Base-by-base conservation (phyloP, 202 grass and related monocot species). In the Saccharum hybrid region DNA sequence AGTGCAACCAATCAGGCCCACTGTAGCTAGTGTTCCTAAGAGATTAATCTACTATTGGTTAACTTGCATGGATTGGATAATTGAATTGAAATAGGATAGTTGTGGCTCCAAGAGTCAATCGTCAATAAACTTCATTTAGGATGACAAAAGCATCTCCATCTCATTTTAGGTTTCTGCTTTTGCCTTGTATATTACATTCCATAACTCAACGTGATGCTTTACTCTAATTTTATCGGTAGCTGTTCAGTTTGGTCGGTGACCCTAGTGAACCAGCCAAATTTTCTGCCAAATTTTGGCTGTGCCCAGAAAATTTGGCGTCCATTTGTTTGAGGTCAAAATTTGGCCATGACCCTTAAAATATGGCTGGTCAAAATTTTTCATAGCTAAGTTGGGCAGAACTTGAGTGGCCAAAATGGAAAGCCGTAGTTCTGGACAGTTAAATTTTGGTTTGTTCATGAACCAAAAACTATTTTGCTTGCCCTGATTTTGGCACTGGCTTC, bases 141-240 rank as follows among this genome's bases (percentile, higher is more conserved):
- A 51, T 65, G 5, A 23, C 14, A 23, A 75, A 48, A 75, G 69
- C 11, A 48, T 72, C 52, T 46, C 23, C 16, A 23, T 19, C 54
- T 82, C 68, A 22, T 46, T 71, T 30, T 72, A 72, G 56, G 68
- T 63, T 37, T n/a, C 7, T 73, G 51, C 40, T 56, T 68, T 81
- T 22, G 13, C 56, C 10, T 48, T 42, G 22, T 57, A 49, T 42
- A 49, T 42, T 51, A 66, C 28, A 45, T 63, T 63, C 10, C n/a
- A 22, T 23, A 4, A 34, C 23, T 43, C 18, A 16, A 39, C 18
- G 6, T 72, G 67, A 63, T 36, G 39, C 34, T 28, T 80, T 19
- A 71, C 21, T 13, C 36, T 3, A 41, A 57, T 40, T 70, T 8
- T 0, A 0, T 62, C 4, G 22, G 22, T 62, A 62, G n/a, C 56